These are phyloP conservation scores for Xylariaceae sp. DNA, from an alignment of 2,329 filamentous ascomycete genomes.

Conservation along the genomic window DNA sequence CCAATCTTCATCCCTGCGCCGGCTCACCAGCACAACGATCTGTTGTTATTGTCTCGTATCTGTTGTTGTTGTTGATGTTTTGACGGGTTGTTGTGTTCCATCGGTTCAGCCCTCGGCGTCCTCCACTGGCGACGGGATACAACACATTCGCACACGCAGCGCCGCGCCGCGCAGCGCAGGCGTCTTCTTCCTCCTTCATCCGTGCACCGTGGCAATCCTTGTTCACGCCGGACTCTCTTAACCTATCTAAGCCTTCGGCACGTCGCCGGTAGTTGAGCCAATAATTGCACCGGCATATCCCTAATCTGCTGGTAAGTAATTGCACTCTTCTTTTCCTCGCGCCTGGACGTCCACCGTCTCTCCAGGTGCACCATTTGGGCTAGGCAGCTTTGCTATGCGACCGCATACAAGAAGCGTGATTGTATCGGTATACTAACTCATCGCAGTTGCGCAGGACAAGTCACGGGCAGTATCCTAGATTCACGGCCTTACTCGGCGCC, in stretches of 20 bases:
- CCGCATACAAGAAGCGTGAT: neutral
- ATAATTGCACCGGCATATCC: neutral
- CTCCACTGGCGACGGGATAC: neutral
- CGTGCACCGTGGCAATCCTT: neutral
- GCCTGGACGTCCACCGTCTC: conserved; percentile 12
- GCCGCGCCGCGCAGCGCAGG: no score
- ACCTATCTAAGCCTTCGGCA: neutral
- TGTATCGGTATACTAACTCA: conserved; percentile 4
- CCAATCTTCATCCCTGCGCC: no score
- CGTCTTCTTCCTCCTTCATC: neutral
- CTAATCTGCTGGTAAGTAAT: conserved; percentile 10
- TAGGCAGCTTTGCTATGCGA: conserved; percentile 10
- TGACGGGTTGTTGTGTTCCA: no score
- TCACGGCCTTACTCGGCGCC: no score
- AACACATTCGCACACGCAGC: no score
- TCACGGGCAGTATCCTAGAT: neutral
- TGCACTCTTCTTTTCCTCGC: conserved; percentile 6
- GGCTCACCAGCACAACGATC: neutral
- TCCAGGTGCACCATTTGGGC: conserved; percentile 10
- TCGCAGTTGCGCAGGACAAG: neutral
- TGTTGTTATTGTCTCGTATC: no score
- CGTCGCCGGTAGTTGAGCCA: neutral
- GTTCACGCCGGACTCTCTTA: neutral
- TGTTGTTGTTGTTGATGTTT: neutral
- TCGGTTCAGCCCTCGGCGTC: neutral